Base-by-base conservation (phyloP, 768 basidiomycete genomes). In the Stropharia rugosoannulata region DNA sequence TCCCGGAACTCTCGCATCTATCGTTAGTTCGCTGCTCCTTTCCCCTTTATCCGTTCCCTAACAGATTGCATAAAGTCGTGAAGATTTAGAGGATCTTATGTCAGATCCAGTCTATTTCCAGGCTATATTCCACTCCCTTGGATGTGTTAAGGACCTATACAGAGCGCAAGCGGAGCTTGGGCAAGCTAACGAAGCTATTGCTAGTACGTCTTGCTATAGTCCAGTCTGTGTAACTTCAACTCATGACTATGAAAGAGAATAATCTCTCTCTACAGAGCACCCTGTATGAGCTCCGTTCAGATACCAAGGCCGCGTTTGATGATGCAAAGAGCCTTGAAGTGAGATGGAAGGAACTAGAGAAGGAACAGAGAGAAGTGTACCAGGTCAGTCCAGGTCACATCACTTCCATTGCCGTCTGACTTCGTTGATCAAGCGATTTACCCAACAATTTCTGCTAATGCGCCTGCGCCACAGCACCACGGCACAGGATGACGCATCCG, bases 31-130 rank as follows among this genome's bases (percentile, higher is more conserved):
- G 11, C 9, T 29, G 22, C n/a, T 37, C 43, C 19, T 22, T 22
- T 22, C 22, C 36, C 29, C 7, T 27, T 38, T 3, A 16, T 46
- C n/a, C 10, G 22, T 15, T 38, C 37, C 42, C 43, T 49, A 47
- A 55, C 50, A 48, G 15, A 50, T 32, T 32, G 37, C 29, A 25
- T n/a, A 40, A 49, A 95, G 93, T 61, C 84, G 90, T 49, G 88
- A 92, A 60, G 93, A 95, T 63, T 79, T 98, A n/a, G 91, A 97
- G 69, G 93, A 95, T 65, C 74, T 97, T 4, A 73, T 97, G 18
- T 77, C 80, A 12, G 92, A 97, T 66, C 88, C 86, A 0, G 73
- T 75, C 13, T 95, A 95, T 68, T 95, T 95, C 60, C 89, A 95
- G 68, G 90, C 95, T 7, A 76, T 90, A 58, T 88, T 98, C 59